phyloP scores from a whole-genome alignment of 2,329 filamentous ascomycete genomes.

The Penicillium psychrosexuale region DNA sequence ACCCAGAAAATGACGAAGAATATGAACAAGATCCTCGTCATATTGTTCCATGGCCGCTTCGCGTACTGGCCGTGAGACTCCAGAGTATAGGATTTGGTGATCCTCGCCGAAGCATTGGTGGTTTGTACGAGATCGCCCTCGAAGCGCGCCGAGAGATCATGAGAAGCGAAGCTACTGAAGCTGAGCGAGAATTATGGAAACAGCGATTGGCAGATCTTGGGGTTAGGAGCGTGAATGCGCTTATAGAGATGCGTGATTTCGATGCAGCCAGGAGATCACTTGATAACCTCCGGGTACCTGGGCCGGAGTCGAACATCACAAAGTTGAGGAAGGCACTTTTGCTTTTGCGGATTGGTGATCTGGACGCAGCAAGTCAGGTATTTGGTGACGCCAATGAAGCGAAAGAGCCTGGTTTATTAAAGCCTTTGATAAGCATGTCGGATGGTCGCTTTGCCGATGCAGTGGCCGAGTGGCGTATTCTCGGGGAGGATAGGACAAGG shows the following conservation, averaged over 20 bases:
- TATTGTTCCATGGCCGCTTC: slow-evolving; percentile 82
- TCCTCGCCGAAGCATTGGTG: slow-evolving; percentile 77
- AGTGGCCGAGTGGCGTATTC: slow-evolving; percentile 56
- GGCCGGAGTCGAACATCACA: slow-evolving; percentile 29
- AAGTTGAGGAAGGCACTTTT: slow-evolving; percentile 58
- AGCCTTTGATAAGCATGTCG: slow-evolving; percentile 72
- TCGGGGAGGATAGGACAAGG: slow-evolving; percentile 48
- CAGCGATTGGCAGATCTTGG: slow-evolving; percentile 71
- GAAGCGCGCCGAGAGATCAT: slow-evolving; percentile 66
- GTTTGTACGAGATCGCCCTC: slow-evolving; percentile 80
- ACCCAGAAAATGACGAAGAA: slow-evolving; percentile 63
- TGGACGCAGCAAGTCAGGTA: slow-evolving; percentile 61
- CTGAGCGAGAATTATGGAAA: slow-evolving; percentile 66
- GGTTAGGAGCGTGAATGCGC: slow-evolving; percentile 54
- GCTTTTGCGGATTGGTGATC: slow-evolving; percentile 74
- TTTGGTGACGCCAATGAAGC: slow-evolving; percentile 46
- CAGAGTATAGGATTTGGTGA: slow-evolving; percentile 86
- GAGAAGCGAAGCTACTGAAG: slow-evolving; percentile 50
- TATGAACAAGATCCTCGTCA: slow-evolving; percentile 63
- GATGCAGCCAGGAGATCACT: slow-evolving; percentile 75
- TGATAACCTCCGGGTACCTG: slow-evolving; percentile 49
- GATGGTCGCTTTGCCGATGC: slow-evolving; percentile 70
- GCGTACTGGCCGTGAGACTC: slow-evolving; percentile 76
- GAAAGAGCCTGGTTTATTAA: slow-evolving; percentile 29
- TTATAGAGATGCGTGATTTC: slow-evolving; percentile 72